A percentile compares a stretch with the other conserved stretches of the same genome.
These are phyloP conservation scores for Solanum corneliomulleri DNA, from an alignment of 257 asterid species.

Conservation along the genomic window DNA sequence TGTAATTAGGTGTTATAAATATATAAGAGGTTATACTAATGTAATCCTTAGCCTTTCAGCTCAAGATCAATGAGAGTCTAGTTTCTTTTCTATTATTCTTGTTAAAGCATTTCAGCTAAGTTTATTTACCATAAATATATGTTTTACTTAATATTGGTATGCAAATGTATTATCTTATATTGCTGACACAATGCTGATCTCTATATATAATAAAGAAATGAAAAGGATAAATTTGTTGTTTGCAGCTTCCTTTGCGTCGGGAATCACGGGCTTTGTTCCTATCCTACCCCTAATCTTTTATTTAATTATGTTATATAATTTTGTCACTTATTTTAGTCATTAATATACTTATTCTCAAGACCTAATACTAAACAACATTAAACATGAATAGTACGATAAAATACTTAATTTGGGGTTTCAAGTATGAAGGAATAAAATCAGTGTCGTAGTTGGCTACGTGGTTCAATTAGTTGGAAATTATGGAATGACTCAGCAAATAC, in stretches of 20 bases:
- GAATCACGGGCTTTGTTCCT: slow-evolving; percentile 65
- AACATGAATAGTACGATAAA: no score
- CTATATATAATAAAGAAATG: neutral
- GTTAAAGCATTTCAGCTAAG: no score
- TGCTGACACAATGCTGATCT: slow-evolving; percentile 5
- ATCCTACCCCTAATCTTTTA: slow-evolving; percentile 9
- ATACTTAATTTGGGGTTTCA: neutral
- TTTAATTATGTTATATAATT: neutral
- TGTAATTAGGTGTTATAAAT: no score
- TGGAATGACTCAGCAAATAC: neutral
- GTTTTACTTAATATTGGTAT: neutral
- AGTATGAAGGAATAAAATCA: neutral
- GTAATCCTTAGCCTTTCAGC: no score
- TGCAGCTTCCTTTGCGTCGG: slow-evolving; percentile 74
- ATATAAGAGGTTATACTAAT: no score
- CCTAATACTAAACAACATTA: no score
- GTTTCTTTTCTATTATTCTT: no score
- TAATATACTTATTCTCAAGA: no score
- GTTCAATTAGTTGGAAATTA: neutral
- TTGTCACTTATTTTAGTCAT: no score
- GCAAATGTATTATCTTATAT: neutral
- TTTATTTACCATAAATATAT: neutral
- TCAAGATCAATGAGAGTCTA: no score
- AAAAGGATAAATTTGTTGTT: slow-evolving; percentile 9
- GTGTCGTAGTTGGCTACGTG: neutral